These are phyloP conservation scores for Erysimum pusillum DNA, from an alignment of 441 rosid species.

Conservation along the genomic window DNA sequence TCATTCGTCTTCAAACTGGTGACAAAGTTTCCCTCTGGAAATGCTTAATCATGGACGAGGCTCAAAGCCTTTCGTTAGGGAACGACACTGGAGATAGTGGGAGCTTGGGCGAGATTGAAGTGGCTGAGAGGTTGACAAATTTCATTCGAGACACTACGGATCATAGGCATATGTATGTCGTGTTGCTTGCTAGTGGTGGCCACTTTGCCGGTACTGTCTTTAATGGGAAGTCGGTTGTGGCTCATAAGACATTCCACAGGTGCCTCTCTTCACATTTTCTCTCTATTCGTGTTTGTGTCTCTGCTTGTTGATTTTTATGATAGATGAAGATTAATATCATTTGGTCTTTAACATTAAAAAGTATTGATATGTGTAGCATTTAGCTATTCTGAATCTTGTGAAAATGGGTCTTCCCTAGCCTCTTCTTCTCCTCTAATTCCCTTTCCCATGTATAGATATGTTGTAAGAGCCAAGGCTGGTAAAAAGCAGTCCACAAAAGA, in stretches of 20 bases:
- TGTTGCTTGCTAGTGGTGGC: constrained; percentile 91
- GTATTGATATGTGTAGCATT: background rate
- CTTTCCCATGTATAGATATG: constrained; percentile 66
- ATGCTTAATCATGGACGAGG: constrained; percentile 70
- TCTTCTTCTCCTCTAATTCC: constrained; percentile 13
- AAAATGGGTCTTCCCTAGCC: constrained; percentile 16
- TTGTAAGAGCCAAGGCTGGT: constrained; percentile 98
- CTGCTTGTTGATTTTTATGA: background rate
- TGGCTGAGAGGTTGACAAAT: constrained; percentile 64
- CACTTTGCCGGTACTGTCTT: constrained; percentile 93
- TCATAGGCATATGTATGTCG: constrained; percentile 58
- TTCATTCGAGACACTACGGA: constrained; percentile 58
- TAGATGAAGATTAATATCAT: background rate
- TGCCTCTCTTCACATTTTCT: constrained; percentile 33
- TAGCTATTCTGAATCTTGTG: constrained; percentile 2
- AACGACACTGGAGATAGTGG: constrained; percentile 47
- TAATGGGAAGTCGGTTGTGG: constrained; percentile 73
- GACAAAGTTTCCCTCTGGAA: constrained; percentile 83
- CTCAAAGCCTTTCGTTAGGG: constrained; percentile 58
- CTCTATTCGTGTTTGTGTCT: background rate
- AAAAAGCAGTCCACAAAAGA: constrained; percentile 96
- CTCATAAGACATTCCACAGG: constrained; percentile 97
- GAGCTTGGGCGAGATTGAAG: constrained; percentile 58
- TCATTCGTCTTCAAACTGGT: constrained; percentile 68
- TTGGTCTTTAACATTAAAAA: constrained; percentile 9